phyloP scores from a whole-genome alignment of 495 filamentous ascomycete genomes.

The Aspergillus incahuasiensis region DNA sequence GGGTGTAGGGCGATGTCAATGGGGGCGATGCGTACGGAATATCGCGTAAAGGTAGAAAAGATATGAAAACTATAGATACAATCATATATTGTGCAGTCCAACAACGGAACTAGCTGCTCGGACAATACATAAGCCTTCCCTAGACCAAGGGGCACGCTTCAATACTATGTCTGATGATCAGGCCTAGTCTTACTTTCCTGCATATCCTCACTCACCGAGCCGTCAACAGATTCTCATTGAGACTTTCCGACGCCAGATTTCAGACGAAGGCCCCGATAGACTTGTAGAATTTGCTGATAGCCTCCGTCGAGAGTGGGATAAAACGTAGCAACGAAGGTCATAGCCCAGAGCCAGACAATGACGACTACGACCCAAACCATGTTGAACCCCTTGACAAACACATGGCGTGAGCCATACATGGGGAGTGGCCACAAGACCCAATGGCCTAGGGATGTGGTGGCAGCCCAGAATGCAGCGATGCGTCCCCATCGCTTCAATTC shows the following conservation, averaged over 20 bases:
- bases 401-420: conserved; percentile 37
- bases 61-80: too few relatives aligned
- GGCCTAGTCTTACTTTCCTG: neutral
- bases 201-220: neutral
- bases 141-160: too few relatives aligned
- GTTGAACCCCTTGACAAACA: conserved; percentile 54
- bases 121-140: too few relatives aligned
- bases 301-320: conserved; percentile 36
- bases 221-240: neutral
- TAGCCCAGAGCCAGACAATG: conserved; percentile 67
- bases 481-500: conserved; percentile 31
- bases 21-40: too few relatives aligned
- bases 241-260: neutral
- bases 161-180: neutral
- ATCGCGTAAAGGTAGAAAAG: too few relatives aligned
- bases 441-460: conserved; percentile 35
- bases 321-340: conserved; percentile 31
- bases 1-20: too few relatives aligned
- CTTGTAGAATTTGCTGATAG: conserved; percentile 23
- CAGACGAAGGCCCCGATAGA: conserved; percentile 1
- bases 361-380: conserved; percentile 72
- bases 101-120: too few relatives aligned
- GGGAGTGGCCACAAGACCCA: conserved; percentile 40
- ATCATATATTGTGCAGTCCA: too few relatives aligned
- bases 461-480: conserved; percentile 34